Evolutionary conservation across 2,329 filamentous ascomycete genomes (phyloP), one percentile per base, ranked within the genome.

Genomic region (Cladophialophora psammophila): DNA sequence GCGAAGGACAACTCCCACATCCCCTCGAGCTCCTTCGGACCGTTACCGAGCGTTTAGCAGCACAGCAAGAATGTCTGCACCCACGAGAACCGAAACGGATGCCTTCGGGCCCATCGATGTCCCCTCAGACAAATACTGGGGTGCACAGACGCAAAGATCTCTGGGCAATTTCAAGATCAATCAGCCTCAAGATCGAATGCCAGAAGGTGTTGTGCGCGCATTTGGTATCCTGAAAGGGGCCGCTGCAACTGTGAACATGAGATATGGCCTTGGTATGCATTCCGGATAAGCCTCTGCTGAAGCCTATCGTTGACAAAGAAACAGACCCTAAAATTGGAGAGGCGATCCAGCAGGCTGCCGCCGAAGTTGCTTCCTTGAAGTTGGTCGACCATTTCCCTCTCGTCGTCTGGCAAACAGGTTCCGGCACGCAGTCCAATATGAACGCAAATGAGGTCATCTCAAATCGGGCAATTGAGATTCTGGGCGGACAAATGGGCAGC

Each of bases 361-460:
- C 90, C 71, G 95, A 99, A 84, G 94, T 99, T 48, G 94, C 94
- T 65, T 90, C 92, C 71, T 89, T 95, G 78, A 96, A 97, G 87
- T 90, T 98, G 75, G 81, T 96, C 76, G 94, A 97, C 81, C 94
- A 98, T 86, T 98, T 99, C 84, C 95, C 95, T 72, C 91, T 98
- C 69, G 94, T 98, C 65, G 94, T 99, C 78, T 99, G 95, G 95
- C 95, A 99, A 86, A 99, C 95, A 63, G 95, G 95, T 71, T 98
- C 95, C 59, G 95, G 95, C 78, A 98, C 95, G 35, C 95, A 98
- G 86, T 97, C 94, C 80, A 98, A 97, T 88, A 98, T 98, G 95
- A 99, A 99, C 84, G 94, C 94, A 79, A 99, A 99, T 85, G 95
- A 99, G 81, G 95, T 99, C 81, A 98, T 99, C 81, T 97, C 94